Evolutionary conservation across 441 rosid genomes (phyloP).

Genomic region (Pelargonium cotyledonis): DNA sequence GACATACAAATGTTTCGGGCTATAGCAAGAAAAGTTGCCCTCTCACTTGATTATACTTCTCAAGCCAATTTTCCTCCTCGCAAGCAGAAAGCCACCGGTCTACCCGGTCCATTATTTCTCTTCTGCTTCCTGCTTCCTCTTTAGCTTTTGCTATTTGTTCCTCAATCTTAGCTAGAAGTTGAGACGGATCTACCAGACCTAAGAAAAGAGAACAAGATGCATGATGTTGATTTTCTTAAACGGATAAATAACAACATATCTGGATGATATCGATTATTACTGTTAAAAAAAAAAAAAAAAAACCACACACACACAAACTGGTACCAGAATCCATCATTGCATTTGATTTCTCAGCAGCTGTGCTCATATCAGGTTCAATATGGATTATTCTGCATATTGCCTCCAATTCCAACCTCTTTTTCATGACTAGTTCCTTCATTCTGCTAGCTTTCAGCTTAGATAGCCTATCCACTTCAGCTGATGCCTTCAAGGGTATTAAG

Average conservation of each 20-base stretch:
- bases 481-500: conserved; percentile 38
- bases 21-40: conserved; percentile 13
- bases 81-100: conserved; percentile 71
- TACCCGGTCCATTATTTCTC: conserved; percentile 66
- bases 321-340: conserved; percentile 69
- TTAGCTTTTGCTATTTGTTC: conserved; percentile 45
- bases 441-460: conserved; percentile 51
- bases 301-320: not conserved
- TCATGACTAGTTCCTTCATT: conserved; percentile 72
- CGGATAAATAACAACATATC: not conserved
- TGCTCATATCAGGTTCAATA: conserved; percentile 58
- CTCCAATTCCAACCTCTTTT: conserved; percentile 57
- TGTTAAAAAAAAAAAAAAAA: conserved; percentile 8
- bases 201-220: conserved; percentile 13
- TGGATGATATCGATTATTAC: not conserved
- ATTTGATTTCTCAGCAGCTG: conserved; percentile 61
- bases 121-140: conserved; percentile 55
- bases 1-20: conserved; percentile 4
- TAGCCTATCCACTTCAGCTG: conserved; percentile 60
- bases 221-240: not conserved
- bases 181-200: conserved; percentile 73
- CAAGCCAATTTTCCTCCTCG: conserved; percentile 75
- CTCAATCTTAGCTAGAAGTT: conserved; percentile 60
- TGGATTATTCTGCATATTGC: conserved; percentile 48
- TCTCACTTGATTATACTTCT: conserved; percentile 59